These are phyloP conservation scores for Vigna reflexopilosa DNA, from an alignment of 306 rosid genomes.

Conservation along the genomic window DNA sequence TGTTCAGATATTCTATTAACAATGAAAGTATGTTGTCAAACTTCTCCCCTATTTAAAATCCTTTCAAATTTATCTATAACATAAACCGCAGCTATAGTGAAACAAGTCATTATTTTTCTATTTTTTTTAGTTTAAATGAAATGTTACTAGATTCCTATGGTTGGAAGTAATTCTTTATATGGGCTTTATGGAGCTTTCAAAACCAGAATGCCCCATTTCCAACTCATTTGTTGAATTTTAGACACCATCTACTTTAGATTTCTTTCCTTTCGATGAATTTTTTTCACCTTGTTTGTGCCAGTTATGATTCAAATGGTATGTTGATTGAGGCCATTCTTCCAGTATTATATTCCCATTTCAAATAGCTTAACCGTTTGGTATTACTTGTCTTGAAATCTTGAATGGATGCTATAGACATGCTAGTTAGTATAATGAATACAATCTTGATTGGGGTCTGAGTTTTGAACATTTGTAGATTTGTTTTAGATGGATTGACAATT, in stretches of 20 bases:
- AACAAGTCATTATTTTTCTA: conserved; percentile 2
- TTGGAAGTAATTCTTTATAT: not conserved
- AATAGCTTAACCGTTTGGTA: not conserved
- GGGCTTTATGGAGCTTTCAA: not conserved
- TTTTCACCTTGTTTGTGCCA: not conserved
- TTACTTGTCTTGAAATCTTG: conserved; percentile 2
- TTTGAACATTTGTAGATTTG: not conserved
- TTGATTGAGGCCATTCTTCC: not conserved
- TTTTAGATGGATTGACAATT: conserved; percentile 5
- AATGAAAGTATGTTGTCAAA: not conserved
- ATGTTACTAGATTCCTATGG: not conserved
- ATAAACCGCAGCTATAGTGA: not conserved
- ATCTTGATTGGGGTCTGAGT: not conserved
- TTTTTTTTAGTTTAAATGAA: not conserved
- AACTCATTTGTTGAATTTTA: not conserved
- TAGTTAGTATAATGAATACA: not conserved
- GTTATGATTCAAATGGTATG: not conserved
- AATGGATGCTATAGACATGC: not conserved
- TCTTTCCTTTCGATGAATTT: not conserved
- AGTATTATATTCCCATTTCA: not conserved
- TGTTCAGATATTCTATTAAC: not conserved
- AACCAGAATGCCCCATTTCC: not conserved
- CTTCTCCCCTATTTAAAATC: not conserved
- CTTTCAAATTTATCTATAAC: not conserved
- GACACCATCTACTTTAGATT: not conserved